Evolutionary conservation across 805 yeast genomes (phyloP), one percentile per base, ranked within the genome.

Genomic region (Starmera caribaea): DNA sequence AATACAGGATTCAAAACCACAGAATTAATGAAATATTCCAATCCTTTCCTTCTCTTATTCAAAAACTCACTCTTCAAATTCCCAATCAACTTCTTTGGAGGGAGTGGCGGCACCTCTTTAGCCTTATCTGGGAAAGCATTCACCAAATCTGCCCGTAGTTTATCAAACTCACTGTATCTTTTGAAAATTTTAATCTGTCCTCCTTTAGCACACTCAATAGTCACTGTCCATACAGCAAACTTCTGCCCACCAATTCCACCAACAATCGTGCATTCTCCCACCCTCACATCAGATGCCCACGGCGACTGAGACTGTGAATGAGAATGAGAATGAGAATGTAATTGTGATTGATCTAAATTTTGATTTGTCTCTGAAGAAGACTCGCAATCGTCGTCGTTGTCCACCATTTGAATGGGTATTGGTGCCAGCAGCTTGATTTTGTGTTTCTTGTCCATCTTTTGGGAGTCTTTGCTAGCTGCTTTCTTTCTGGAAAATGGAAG

Each of bases 121-220:
- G 38, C 32, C n/a, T 53, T 49, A 1, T 48, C 44, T 0, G 74
- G 72, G 43, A 62, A 70, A 28, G 55, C 59, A 3, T 33, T 36
- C 12, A 55, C 46, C n/a, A 81, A 52, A 2, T 47, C 42, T 1
- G 41, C 45, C 27, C 79, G 61, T 16, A 84, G 62, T 30, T 45
- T 38, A 31, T 63, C 79, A 40, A 85, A 70, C 39, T 84, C 90
- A 35, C 75, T 71, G 53, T 80, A 84, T 35, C 95, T 55, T 52
- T 74, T 76, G 50, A 75, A 66, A 4, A 79, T 50, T 30, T 59
- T 53, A 13, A 81, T 65, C 4, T 47, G 44, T 1, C 62, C 51
- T 1, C 58, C 62, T 5, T 45, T 45, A 6, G 49, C 32, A 2
- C 71, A 67, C 14, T 58, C 61, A 16, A 71, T 58, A 5, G 47